Evolutionary conservation across 257 asterid species (phyloP), one percentile per base, ranked within the genome.

Genomic region (Linderniella brevidens): DNA sequence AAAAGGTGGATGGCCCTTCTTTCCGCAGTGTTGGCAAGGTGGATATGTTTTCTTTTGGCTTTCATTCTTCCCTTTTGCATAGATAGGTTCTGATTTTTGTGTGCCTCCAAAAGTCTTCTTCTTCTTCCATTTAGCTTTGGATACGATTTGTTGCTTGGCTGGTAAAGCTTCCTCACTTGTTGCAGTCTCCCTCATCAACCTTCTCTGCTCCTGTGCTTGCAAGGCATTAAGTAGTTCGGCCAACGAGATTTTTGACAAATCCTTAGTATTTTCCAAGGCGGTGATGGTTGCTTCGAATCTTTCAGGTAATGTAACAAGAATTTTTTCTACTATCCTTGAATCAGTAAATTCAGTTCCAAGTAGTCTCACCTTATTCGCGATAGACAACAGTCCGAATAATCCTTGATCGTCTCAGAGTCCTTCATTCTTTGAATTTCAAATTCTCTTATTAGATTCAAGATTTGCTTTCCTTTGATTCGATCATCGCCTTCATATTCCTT

Each of bases 351-450:
- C 18, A 52, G 57, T 9, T 0, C 57, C 48, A 17, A 52, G 38
- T 4, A 37, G 16, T 4, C 39, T 17, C 14, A 52, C 48, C 13
- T 40, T 18, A 37, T 52, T 52, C 15, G n/a, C 48, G 11, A 38
- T 52, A 15, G 35, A n/a, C 7, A 52, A 18, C 3, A 40, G 11
- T 52, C 48, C 0, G 38, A 18, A 4, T 39, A 52, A 6, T 52
- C 57, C n/a, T 52, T 52, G 5, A 19, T 19, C 9, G 57, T 17
- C 8, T 52, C 48, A 1, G 57, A 18, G 8, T 52, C 57, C n/a
- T 52, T 38, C 38, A 40, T 52, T 18, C 25, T 37, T 19, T 52
- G 48, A 13, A 52, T 0, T 9, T 52, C 57, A 19, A 52, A 39
- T 13, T 41, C 38, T n/a, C 57, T 39, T 1, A 52, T 19, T 7